These are phyloP conservation scores for Didymosphaeria variabile DNA, from an alignment of 2,329 filamentous ascomycete species.

Conservation along the genomic window DNA sequence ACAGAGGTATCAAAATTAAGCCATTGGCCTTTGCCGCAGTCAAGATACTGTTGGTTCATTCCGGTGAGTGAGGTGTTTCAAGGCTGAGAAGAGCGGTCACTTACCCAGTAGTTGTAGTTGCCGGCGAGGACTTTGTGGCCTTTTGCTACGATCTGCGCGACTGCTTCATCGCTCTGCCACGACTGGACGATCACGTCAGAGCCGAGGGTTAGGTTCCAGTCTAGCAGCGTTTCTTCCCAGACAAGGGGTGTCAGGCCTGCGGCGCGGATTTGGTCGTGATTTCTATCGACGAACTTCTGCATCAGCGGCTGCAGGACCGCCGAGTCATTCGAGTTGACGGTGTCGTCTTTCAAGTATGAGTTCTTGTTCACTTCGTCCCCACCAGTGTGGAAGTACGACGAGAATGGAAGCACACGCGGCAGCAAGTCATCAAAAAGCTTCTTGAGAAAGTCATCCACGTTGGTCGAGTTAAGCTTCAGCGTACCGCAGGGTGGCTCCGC, in stretches of 20 bases:
- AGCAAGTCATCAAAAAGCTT: conserved; percentile 78
- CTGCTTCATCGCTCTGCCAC: conserved; percentile 73
- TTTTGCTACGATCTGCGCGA: conserved; percentile 66
- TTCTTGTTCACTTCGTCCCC: conserved; percentile 87
- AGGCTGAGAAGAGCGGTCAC: conserved; percentile 1
- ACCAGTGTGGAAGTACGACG: conserved; percentile 83
- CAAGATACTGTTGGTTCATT: conserved; percentile 69
- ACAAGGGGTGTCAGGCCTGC: conserved; percentile 76
- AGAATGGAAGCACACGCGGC: conserved; percentile 67
- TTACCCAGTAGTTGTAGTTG: conserved; percentile 79
- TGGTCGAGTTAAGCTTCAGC: conserved; percentile 77
- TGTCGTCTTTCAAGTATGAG: conserved; percentile 74
- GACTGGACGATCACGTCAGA: conserved; percentile 78
- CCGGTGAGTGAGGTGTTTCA: neutral
- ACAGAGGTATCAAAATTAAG: conserved; percentile 71
- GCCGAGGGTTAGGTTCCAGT: conserved; percentile 79
- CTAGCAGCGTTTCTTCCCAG: conserved; percentile 86
- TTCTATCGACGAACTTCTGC: conserved; percentile 77
- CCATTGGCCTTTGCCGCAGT: conserved; percentile 84
- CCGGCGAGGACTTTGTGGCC: conserved; percentile 79
- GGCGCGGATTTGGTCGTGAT: conserved; percentile 70
- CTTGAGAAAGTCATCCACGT: conserved; percentile 75
- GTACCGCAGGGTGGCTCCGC: conserved; percentile 67
- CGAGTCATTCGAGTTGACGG: conserved; percentile 71
- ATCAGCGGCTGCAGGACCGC: conserved; percentile 76